Conservation (phyloP, 495 filamentous ascomycete species). For the Tuber umbilicatum region DNA sequence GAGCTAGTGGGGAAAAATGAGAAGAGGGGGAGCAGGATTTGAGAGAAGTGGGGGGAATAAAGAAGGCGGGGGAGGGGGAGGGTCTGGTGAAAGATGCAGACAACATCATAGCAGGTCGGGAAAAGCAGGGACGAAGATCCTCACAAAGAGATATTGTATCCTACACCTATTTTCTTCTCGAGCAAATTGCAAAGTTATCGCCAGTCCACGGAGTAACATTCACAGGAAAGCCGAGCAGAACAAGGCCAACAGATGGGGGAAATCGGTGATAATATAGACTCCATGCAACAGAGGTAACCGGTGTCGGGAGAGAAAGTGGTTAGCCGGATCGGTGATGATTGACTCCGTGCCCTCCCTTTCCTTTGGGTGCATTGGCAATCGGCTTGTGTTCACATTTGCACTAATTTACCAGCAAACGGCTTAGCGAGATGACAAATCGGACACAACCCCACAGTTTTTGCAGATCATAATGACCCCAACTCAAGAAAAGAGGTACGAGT, state of each 20-base stretch:
- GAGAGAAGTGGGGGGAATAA: constrained; percentile 9
- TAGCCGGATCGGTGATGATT: constrained; percentile 1
- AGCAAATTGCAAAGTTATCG: neutral
- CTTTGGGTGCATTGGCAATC: neutral
- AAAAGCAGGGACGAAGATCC: neutral
- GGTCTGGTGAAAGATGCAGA: neutral
- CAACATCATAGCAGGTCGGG: neutral
- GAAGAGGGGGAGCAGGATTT: constrained; percentile 8
- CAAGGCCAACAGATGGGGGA: neutral
- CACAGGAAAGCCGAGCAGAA: neutral
- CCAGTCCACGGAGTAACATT: neutral
- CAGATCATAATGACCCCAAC: too few relatives aligned
- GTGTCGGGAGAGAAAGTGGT: neutral
- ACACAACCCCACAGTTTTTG: too few relatives aligned
- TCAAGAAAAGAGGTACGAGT: too few relatives aligned
- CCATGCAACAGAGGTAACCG: neutral
- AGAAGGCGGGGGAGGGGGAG: constrained; percentile 2
- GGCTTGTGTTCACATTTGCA: constrained; percentile 8
- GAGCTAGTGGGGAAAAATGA: constrained; percentile 5
- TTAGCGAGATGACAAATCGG: neutral
- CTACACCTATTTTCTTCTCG: neutral
- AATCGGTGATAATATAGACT: neutral
- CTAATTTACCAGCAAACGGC: constrained; percentile 5
- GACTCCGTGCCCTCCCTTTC: neutral
- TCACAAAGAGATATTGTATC: neutral